A percentile compares a stretch with the other conserved stretches of the same genome.
Evolutionary conservation across 2,329 filamentous ascomycete genomes (phyloP).

Genomic region (Colletotrichum spinosum): DNA sequence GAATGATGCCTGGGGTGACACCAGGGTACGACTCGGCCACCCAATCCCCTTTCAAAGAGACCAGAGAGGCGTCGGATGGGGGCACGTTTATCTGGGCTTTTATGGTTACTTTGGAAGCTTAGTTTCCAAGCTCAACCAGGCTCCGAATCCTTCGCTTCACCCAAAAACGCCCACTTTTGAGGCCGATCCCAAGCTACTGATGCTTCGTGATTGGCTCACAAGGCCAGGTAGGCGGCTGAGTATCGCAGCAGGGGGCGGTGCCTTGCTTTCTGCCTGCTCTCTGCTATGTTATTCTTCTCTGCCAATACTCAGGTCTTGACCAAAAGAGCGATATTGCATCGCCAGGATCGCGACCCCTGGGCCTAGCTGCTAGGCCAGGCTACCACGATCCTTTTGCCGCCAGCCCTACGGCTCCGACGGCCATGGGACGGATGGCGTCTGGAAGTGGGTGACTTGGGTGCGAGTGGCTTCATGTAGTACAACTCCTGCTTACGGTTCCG

Average conservation of each 20-base stretch:
- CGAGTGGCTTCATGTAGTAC: background rate
- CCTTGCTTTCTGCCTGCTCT: background rate
- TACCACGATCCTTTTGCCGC: background rate
- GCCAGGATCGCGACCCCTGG: background rate
- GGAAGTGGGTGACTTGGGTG: conserved; percentile 3
- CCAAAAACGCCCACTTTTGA: background rate
- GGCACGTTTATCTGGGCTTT: background rate
- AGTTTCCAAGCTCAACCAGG: conserved; percentile 6
- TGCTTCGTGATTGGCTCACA: conserved; percentile 15
- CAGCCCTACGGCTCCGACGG: conserved; percentile 23
- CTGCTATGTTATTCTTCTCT: background rate
- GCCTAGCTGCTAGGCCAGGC: background rate
- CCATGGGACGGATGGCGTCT: conserved; percentile 5
- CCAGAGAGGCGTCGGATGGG: background rate
- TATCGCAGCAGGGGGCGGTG: conserved; percentile 10
- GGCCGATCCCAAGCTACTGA: conserved; percentile 13
- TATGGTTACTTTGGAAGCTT: conserved; percentile 12
- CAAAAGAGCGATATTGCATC: background rate
- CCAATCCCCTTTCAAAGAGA: background rate
- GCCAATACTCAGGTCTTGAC: background rate
- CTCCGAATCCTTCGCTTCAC: conserved; percentile 23
- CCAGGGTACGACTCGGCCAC: too few species aligned
- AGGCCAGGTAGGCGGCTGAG: conserved; percentile 18
- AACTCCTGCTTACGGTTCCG: background rate
- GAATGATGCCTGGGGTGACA: too few species aligned